Evolutionary conservation across 805 yeast genomes (phyloP), one percentile per base, ranked within the genome.

Genomic region (Diddensiella transvaalensis): DNA sequence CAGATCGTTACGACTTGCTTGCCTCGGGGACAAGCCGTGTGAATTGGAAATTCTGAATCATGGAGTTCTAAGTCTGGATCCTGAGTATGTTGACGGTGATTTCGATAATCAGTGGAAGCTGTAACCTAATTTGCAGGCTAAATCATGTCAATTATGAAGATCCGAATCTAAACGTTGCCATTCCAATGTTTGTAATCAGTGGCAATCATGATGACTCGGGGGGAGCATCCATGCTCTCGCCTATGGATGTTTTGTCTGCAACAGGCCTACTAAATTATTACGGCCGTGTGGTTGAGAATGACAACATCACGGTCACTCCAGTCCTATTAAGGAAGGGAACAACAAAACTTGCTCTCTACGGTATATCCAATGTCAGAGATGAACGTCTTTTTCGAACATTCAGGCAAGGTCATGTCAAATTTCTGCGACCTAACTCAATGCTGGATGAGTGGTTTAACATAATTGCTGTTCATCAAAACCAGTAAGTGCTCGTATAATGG

Each of bases 161-260:
- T 64, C 88, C 91, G 1, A 88, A 93, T 64, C 67, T 87, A 51
- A 93, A 93, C 65, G 83, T 93, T 2, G 81, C 95, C 0, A 77
- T 90, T 13, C 99, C 99, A 0, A 77, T 93, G 5, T 88, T 93
- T 71, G 91, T 90, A 4, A 91, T 93, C 3, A 81, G 91, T 40
- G 99, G 99, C 2, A 93, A 93, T 60, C 99, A 93, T 64, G 99
- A 93, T 66, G 98, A 93, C 66, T 87, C 96, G 2, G 86, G 96
- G 0, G 98, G 98, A 1, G 86, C 59, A 2, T 64, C 64, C 2
- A 68, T 87, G 46, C 69, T 93, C 11, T 82, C 90, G 47, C 96
- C 99, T 0, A 72, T 93, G 72, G 99, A 93, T 65, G 68, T 93
- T 2, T 68, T 93, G 10, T 78, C 87, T 17, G 87, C 85, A 4